Conservation (phyloP, 768 basidiomycete species). For the Rossbeevera mucosa region DNA sequence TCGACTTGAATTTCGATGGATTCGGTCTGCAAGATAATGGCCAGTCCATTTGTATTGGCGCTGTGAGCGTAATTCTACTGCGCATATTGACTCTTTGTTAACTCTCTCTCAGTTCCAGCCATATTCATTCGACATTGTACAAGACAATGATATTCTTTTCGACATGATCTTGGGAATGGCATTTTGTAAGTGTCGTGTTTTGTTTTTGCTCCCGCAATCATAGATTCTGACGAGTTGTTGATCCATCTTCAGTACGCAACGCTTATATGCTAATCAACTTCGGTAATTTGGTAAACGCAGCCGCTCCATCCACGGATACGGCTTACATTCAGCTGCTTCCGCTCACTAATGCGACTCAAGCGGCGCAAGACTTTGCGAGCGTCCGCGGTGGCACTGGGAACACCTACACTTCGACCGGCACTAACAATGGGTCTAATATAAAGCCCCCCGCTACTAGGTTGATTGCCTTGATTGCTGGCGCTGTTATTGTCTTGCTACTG, state of each 20-base stretch:
- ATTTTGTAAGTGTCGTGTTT: slow-evolving; percentile 49
- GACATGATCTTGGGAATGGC: slow-evolving; percentile 73
- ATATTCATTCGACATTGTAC: slow-evolving; percentile 44
- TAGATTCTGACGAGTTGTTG: not conserved
- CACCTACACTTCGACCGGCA: slow-evolving; percentile 36
- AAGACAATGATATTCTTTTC: slow-evolving; percentile 25
- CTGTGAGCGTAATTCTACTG: slow-evolving; percentile 34
- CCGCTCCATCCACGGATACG: slow-evolving; percentile 31
- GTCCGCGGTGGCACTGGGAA: slow-evolving; percentile 23
- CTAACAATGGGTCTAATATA: slow-evolving; percentile 24
- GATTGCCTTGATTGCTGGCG: slow-evolving; percentile 16
- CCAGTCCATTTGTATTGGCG: slow-evolving; percentile 34
- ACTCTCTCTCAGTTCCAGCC: slow-evolving; percentile 58
- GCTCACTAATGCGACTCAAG: slow-evolving; percentile 45
- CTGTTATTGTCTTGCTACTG: slow-evolving; percentile 6
- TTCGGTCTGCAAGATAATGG: slow-evolving; percentile 19
- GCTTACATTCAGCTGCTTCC: slow-evolving; percentile 66
- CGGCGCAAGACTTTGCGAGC: slow-evolving; percentile 16
- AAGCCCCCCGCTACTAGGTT: not conserved
- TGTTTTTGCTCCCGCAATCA: not conserved
- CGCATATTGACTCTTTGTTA: not conserved
- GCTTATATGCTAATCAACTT: slow-evolving; percentile 60
- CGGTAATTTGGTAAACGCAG: slow-evolving; percentile 53
- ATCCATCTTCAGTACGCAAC: slow-evolving; percentile 50
- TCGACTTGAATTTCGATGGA: slow-evolving; percentile 46